A percentile compares a stretch with the other conserved stretches of the same genome.
phyloP scores from a whole-genome alignment of 73 alveolate genomes.

The Tetrahymena malaccensis region DNA sequence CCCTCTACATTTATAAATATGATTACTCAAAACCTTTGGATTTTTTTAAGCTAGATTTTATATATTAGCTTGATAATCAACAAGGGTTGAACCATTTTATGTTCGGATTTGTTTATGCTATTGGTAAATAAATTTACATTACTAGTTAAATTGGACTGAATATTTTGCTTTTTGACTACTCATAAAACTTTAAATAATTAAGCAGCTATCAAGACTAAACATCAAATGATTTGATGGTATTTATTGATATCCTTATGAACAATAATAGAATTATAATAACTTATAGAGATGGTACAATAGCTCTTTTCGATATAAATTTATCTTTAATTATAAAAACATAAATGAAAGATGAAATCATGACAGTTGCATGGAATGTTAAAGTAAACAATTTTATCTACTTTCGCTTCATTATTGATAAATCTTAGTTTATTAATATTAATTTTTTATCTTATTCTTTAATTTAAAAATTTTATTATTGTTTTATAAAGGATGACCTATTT shows the following conservation, averaged over 20 bases:
- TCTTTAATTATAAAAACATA: neutral
- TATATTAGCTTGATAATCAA: too few relatives aligned
- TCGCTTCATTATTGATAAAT: too few relatives aligned
- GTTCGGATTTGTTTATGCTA: too few relatives aligned
- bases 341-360: too few relatives aligned
- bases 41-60: neutral
- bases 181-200: neutral
- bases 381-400: neutral
- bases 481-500: neutral
- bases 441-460: too few relatives aligned
- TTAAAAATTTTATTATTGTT: too few relatives aligned
- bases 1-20: too few relatives aligned
- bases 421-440: too few relatives aligned
- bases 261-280: neutral
- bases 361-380: neutral
- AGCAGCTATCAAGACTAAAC: neutral
- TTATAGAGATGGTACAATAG: neutral
- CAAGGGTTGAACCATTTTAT: neutral
- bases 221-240: neutral
- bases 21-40: neutral
- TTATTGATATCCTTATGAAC: too few relatives aligned
- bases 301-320: neutral
- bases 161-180: neutral
- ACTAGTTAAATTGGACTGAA: neutral
- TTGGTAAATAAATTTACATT: too few relatives aligned